A percentile compares a stretch with the other conserved stretches of the same genome.
phyloP scores from a whole-genome alignment of 2,329 filamentous ascomycete genomes.

The Parastagonospora nodorum region DNA sequence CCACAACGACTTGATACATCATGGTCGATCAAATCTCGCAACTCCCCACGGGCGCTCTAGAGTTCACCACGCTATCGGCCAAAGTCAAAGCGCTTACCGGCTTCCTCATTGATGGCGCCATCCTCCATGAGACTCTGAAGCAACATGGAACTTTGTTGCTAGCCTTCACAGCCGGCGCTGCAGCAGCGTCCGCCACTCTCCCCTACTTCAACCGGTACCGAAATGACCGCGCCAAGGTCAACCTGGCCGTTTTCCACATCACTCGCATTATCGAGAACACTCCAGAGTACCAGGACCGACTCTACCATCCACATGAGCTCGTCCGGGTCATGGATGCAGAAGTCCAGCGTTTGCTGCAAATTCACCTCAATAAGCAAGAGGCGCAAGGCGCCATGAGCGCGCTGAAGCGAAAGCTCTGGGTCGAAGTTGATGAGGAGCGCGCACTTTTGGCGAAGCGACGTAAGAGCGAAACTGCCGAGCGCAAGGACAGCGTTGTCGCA shows the following conservation, averaged over 20 bases:
- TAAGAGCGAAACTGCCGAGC: neutral
- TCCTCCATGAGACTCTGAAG: constrained; percentile 6
- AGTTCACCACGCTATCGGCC: neutral
- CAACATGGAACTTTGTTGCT: constrained; percentile 6
- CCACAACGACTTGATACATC: too few relatives aligned
- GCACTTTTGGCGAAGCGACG: neutral
- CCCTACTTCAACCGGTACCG: constrained; percentile 4
- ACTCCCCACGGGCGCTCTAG: too few relatives aligned
- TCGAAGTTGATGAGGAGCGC: neutral
- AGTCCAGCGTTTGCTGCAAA: constrained; percentile 6
- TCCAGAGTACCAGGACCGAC: neutral
- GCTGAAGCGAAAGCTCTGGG: constrained; percentile 7
- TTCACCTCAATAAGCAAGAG: constrained; percentile 9
- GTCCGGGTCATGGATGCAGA: constrained; percentile 8
- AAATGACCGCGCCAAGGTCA: constrained; percentile 12
- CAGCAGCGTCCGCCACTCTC: constrained; percentile 4
- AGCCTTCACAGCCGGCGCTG: constrained; percentile 4
- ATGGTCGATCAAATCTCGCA: too few relatives aligned
- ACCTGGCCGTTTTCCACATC: constrained; percentile 22
- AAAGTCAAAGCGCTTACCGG: constrained; percentile 8
- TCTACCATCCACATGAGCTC: constrained; percentile 3
- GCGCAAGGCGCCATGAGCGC: constrained; percentile 2
- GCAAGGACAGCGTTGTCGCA: too few relatives aligned
- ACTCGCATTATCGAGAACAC: constrained; percentile 10
- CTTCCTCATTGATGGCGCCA: constrained; percentile 8